Evolutionary conservation across 352 stramenopile species (phyloP), one percentile per base, ranked within the genome.

Genomic region (Pythium rishiriense): DNA sequence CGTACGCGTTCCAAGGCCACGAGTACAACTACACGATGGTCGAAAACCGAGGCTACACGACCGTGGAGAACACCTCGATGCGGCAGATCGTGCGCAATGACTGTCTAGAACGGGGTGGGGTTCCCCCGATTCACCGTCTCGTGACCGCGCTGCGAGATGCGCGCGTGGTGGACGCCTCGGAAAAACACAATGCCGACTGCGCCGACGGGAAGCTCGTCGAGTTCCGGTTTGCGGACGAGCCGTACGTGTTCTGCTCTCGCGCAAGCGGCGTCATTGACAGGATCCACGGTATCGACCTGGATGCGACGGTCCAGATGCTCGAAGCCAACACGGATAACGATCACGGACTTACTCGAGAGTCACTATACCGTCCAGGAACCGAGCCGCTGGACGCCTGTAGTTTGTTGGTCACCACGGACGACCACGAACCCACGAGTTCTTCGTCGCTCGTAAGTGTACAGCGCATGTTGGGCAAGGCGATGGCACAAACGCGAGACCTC

Each of bases 201-300:
- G 46, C 2, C 21, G 26, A 39, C 28, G 58, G 58, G 11, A 64
- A 49, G 47, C 25, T 58, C 4, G 47, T 64, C 21, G 31, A 56
- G 46, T 64, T 64, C 21, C 24, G 24, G 47, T 64, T 64, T 35
- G 46, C 47, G 15, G 47, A n/a, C 26, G 47, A 64, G 24, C 33
- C 58, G 19, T 64, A 48, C 24, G 26, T 58, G 21, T 64, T 64
- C 47, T 64, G 58, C 47, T 49, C 58, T 1, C 51, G 31, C 3
- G 47, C 14, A 2, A 43, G 22, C 24, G 49, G 49, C 19, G 28
- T n/a, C 11, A 42, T 56, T 47, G 58, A 51, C 47, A 41, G 9
- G 7, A 51, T 64, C 58, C 47, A 50, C 47, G 58, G 47, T n/a
- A 15, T 35, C 46, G 47, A 64, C 25, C 31, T 64, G 11, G n/a